Evolutionary conservation across 2,329 filamentous ascomycete species (phyloP).

Genomic region (Claviceps sp.): DNA sequence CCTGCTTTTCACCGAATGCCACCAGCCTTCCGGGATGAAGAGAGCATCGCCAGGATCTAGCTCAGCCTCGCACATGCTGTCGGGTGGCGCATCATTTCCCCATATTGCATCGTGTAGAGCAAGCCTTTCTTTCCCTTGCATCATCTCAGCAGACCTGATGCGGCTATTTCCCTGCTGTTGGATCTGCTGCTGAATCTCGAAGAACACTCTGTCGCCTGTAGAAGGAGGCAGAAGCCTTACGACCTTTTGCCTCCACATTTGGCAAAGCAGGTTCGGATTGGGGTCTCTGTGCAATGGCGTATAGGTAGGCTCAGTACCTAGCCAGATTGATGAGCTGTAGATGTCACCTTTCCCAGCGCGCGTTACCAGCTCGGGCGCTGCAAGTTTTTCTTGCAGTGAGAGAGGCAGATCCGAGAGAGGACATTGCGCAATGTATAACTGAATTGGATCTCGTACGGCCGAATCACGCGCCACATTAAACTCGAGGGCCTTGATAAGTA

Average conservation of each 20-base stretch:
- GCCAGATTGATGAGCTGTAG: conserved; percentile 80
- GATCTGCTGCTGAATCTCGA: conserved; percentile 29
- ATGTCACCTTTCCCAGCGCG: conserved; percentile 62
- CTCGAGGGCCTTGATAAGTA: conserved; percentile 46
- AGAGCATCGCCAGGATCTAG: conserved; percentile 39
- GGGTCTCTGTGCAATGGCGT: conserved; percentile 88
- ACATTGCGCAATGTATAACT: conserved; percentile 81
- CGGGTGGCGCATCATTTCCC: conserved; percentile 25
- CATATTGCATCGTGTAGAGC: conserved; percentile 59
- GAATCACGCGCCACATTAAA: conserved; percentile 26
- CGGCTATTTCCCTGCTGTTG: conserved; percentile 26
- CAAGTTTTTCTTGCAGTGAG: conserved; percentile 50
- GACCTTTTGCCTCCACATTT: conserved; percentile 60
- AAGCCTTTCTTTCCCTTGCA: conserved; percentile 61
- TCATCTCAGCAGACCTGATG: conserved; percentile 78
- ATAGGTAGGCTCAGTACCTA: conserved; percentile 74
- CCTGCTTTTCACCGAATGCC: conserved; percentile 31
- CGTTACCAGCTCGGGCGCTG: conserved; percentile 50
- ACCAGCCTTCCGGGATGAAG: conserved; percentile 31
- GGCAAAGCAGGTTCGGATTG: conserved; percentile 85
- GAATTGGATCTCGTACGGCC: conserved; percentile 14
- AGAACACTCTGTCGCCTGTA: conserved; percentile 52
- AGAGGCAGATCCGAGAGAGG: conserved; percentile 55
- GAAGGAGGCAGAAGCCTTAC: conserved; percentile 58
- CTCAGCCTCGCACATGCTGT: conserved; percentile 34